Base-by-base conservation (phyloP, 495 filamentous ascomycete genomes). In the Daldinia childiae region DNA sequence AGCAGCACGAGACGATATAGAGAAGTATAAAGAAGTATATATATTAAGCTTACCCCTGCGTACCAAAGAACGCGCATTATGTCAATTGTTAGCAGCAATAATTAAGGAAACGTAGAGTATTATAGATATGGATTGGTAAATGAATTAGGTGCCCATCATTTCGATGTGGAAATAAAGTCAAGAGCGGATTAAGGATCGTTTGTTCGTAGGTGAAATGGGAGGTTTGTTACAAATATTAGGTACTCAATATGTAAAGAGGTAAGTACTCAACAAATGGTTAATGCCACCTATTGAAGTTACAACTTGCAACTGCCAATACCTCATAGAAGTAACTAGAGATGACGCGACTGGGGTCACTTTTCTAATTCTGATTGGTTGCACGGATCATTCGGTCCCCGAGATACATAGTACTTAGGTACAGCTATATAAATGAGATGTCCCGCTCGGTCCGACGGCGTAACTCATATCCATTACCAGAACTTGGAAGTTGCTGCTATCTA, bases 41-140 rank as follows among this genome's bases (percentile, higher is more conserved):
- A 30, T 63, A 21, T 66, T 51, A 64, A 71, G 75, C 86, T 78
- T 84, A 88, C 86, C 80, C 83, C 84, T 72, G 85, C 85, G 72
- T 88, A 88, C 83, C 82, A 85, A 68, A 80, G 78, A 67, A 88
- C 78, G 76, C 86, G 81, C 86, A 88, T 87, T 71, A 66, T 85
- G 77, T 72, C 48, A 67, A 62, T 51, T 32, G 17, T 24, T 60
- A 39, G 36, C 17, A 17, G 66, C 51, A 50, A 67, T 66, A 66
- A 32, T 58, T 64, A 71, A 52, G 65, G 65, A 71, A 63, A 59
- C 63, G 69, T 17, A 57, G 68, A 75, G 61, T 66, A 67, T 69
- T 59, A 68, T 74, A 68, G 64, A 63, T 65, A 57, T 48, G 54
- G 39, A n/a, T 27, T 43, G 51, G 19, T 50, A 29, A 61, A 56